phyloP scores from a whole-genome alignment of 345 rosid species.

The Angophora floribunda region DNA sequence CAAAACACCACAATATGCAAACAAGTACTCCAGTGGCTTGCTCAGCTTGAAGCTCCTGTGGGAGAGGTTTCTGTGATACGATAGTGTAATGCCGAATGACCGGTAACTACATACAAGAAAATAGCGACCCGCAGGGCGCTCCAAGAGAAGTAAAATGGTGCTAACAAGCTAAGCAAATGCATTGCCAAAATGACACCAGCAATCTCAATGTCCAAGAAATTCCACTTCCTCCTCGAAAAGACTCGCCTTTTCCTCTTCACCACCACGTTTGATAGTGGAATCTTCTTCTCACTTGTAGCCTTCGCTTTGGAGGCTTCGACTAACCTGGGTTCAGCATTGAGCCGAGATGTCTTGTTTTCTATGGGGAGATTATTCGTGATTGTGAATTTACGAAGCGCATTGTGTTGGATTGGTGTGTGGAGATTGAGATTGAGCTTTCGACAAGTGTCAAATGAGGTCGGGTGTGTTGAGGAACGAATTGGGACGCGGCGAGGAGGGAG shows the following conservation, averaged over 20 bases:
- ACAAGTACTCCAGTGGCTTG: conserved; percentile 77
- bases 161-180: conserved; percentile 64
- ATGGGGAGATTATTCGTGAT: not conserved
- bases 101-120: conserved; percentile 49
- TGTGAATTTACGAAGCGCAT: not conserved
- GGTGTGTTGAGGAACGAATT: not conserved
- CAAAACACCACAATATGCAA: conserved; percentile 73
- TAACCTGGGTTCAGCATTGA: not conserved
- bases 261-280: conserved; percentile 61
- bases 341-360: not conserved
- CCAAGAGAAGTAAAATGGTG: conserved; percentile 78
- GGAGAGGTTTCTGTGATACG: conserved; percentile 63
- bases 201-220: conserved; percentile 31
- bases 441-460: not conserved
- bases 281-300: conserved; percentile 14
- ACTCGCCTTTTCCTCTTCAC: conserved; percentile 38
- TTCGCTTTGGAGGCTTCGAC: not conserved
- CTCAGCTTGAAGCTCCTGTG: conserved; percentile 76
- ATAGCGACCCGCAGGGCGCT: conserved; percentile 55
- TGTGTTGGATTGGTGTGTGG: not conserved
- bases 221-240: conserved; percentile 52
- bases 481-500: not conserved
- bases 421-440: not conserved
- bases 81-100: conserved; percentile 67
- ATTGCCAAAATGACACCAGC: conserved; percentile 39